Percentiles rank a stretch among this genome's conserved stretches.
These are phyloP conservation scores for Vitis hybrid DNA, from an alignment of 177 flowering plant species.

Conservation along the genomic window DNA sequence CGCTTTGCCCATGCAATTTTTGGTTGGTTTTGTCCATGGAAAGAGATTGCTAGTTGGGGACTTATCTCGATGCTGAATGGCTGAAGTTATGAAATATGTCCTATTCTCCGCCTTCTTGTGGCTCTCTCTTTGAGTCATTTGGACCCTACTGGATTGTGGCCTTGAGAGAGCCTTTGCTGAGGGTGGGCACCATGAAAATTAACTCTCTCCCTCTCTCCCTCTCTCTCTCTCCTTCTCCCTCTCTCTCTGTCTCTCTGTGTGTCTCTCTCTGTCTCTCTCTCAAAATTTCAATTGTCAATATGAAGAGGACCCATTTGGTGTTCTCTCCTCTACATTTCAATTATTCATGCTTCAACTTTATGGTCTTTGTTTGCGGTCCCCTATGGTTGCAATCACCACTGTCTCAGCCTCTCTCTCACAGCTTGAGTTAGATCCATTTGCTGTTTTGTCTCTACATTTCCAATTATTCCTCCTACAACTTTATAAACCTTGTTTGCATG, in stretches of 20 bases:
- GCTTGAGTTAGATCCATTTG: neutral
- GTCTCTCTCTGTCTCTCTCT: too few relatives aligned
- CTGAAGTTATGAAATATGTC: constrained; percentile 24
- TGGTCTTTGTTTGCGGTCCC: constrained; percentile 5
- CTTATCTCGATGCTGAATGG: constrained; percentile 37
- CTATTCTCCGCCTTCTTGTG: constrained; percentile 24
- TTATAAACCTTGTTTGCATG: constrained; percentile 1
- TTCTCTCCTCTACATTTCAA: constrained; percentile 9
- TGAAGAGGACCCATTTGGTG: constrained; percentile 2
- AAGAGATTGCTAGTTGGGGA: constrained; percentile 10
- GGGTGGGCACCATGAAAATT: neutral
- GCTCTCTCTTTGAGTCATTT: constrained; percentile 22
- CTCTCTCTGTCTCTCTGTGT: neutral
- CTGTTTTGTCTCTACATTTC: constrained; percentile 9
- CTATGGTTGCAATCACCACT: neutral
- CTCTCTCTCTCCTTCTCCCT: too few relatives aligned
- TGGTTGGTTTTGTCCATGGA: constrained; percentile 8
- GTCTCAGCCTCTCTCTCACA: neutral
- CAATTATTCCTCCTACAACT: constrained; percentile 9
- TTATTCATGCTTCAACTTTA: constrained; percentile 7
- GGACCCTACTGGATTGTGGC: neutral
- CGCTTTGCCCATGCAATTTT: constrained; percentile 15
- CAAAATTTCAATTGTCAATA: neutral
- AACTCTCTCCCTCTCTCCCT: neutral
- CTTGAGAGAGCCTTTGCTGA: neutral